These are phyloP conservation scores for Wickerhamiella dianesei DNA, from an alignment of 805 yeast genomes.

Conservation along the genomic window DNA sequence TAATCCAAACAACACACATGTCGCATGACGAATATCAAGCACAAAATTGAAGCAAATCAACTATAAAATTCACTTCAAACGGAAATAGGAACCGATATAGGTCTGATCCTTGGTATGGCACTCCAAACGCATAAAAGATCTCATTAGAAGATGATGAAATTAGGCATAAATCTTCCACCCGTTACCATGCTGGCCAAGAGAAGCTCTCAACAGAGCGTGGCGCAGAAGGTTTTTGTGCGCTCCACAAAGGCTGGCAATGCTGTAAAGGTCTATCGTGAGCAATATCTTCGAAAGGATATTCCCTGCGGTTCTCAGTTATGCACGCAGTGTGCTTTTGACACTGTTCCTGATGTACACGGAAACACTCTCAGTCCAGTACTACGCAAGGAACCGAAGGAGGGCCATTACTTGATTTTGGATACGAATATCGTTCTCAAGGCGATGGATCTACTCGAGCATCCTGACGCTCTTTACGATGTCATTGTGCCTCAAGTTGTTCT, in stretches of 20 bases:
- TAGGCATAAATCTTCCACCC: no score
- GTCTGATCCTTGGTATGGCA: no score
- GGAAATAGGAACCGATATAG: no score
- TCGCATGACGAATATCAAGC: no score
- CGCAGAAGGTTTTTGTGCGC: conserved; percentile 70
- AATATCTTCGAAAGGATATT: conserved; percentile 80
- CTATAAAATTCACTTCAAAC: no score
- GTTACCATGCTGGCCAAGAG: conserved; percentile 15
- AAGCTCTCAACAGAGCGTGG: conserved; percentile 18
- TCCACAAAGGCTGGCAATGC: conserved; percentile 77
- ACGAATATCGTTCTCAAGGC: conserved; percentile 81
- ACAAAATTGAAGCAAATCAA: no score
- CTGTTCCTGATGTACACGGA: conserved; percentile 43
- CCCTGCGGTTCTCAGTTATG: conserved; percentile 78
- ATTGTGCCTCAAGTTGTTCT: conserved; percentile 90
- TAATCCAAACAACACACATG: no score
- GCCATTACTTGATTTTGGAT: conserved; percentile 67
- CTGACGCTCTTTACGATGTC: conserved; percentile 68
- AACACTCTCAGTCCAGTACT: conserved; percentile 53
- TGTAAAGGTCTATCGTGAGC: conserved; percentile 83
- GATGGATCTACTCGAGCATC: conserved; percentile 75
- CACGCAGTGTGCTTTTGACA: conserved; percentile 41
- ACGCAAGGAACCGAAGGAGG: conserved; percentile 41
- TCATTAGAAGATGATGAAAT: no score
- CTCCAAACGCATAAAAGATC: no score